Conservation (phyloP, 2,329 filamentous ascomycete genomes). For the Aureobasidium leucospermi region DNA sequence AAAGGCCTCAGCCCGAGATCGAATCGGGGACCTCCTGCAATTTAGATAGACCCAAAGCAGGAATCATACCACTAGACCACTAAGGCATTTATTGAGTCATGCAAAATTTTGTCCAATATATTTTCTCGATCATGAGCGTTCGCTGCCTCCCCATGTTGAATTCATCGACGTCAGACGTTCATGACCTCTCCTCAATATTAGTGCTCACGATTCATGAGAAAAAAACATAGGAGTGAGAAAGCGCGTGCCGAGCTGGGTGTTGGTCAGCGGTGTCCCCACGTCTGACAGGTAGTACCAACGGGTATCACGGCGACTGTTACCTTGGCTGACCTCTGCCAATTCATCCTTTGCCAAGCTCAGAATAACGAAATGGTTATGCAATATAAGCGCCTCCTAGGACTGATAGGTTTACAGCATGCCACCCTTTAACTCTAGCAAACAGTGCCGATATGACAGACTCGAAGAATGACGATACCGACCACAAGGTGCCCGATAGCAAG, state of each 20-base stretch:
- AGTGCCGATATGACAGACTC: not conserved
- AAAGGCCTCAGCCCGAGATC: conserved; percentile 9
- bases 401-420: no score
- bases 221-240: no score
- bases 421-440: no score
- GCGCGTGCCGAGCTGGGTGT: no score
- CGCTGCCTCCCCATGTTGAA: not conserved
- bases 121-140: no score
- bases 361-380: not conserved
- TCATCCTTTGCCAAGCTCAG: not conserved
- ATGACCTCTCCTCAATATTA: no score
- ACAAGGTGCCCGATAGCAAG: not conserved
- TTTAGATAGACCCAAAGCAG: conserved; percentile 10
- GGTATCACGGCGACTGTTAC: not conserved
- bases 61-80: conserved; percentile 14
- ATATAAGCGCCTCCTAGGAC: not conserved
- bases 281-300: no score
- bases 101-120: no score
- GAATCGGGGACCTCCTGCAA: conserved; percentile 13
- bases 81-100: not conserved
- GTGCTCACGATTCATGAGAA: no score
- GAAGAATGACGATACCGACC: not conserved
- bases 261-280: no score
- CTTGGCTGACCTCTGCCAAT: not conserved
- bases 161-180: no score